Evolutionary conservation across 2,329 filamentous ascomycete genomes (phyloP).

Genomic region (Cyclaneusma minus): DNA sequence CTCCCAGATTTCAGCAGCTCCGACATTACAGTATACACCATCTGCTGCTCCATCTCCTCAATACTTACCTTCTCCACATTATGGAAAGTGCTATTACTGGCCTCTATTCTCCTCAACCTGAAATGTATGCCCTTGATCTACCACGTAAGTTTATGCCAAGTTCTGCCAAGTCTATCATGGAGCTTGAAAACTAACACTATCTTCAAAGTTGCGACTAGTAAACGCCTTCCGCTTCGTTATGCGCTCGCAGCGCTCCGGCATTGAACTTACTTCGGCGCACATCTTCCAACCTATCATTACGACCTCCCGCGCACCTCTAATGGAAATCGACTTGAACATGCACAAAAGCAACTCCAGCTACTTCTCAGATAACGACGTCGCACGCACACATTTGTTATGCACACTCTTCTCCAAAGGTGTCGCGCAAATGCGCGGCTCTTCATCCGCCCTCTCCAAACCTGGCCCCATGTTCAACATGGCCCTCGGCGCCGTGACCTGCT

Average conservation of each 20-base stretch:
- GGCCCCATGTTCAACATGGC: constrained; percentile 18
- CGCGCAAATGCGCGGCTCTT: constrained; percentile 19
- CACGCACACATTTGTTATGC: constrained; percentile 47
- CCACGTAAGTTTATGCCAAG: constrained; percentile 31
- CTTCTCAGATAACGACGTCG: constrained; percentile 53
- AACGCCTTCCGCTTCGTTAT: constrained; percentile 27
- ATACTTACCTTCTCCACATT: constrained; percentile 14
- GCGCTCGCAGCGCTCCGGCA: constrained; percentile 25
- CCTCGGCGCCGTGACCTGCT: constrained; percentile 39
- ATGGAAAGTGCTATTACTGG: constrained; percentile 18
- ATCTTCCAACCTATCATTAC: constrained; percentile 50
- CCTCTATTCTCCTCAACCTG: constrained; percentile 33
- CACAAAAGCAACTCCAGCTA: constrained; percentile 61
- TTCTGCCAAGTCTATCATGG: not conserved
- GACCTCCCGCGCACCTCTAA: constrained; percentile 40
- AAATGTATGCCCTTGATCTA: constrained; percentile 45
- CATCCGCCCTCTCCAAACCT: constrained; percentile 15
- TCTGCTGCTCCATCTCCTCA: constrained; percentile 7
- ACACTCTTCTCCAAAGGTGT: constrained; percentile 23
- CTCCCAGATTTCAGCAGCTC: no score
- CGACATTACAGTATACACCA: no score
- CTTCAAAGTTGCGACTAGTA: constrained; percentile 17
- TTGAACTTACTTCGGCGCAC: constrained; percentile 28
- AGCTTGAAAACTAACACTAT: not conserved
- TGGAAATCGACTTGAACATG: constrained; percentile 58